Evolutionary conservation across 441 rosid genomes (phyloP).

Genomic region (Erysimum cheiri): DNA sequence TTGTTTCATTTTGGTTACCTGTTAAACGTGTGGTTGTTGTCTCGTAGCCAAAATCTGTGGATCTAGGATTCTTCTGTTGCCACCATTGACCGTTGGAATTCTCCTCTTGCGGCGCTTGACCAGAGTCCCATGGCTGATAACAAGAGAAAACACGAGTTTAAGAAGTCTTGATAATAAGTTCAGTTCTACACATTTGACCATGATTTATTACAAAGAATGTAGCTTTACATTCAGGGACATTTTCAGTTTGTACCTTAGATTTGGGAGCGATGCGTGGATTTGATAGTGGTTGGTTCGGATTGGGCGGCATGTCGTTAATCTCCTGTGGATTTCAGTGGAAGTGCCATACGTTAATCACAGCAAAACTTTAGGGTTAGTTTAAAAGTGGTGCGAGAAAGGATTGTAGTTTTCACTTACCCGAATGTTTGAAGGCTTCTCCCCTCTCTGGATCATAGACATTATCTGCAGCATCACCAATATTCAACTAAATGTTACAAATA

Average conservation of each 20-base stretch:
- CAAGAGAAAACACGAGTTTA: conserved; percentile 17
- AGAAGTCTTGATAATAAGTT: background rate
- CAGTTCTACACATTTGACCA: conserved; percentile 13
- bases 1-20: conserved; percentile 47
- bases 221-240: background rate
- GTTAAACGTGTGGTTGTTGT: conserved; percentile 46
- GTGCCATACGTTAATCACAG: conserved; percentile 1
- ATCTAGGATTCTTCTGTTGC: conserved; percentile 71
- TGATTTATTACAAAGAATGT: background rate
- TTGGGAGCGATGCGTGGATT: conserved; percentile 77
- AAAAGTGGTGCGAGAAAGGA: conserved; percentile 27
- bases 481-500: conserved; percentile 4
- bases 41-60: conserved; percentile 66
- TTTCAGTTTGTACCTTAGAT: conserved; percentile 61
- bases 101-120: conserved; percentile 54
- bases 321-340: conserved; percentile 56
- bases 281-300: conserved; percentile 78
- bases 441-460: conserved; percentile 93
- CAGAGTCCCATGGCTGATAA: conserved; percentile 80
- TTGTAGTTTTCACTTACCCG: conserved; percentile 52
- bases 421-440: conserved; percentile 92
- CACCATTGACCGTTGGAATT: conserved; percentile 64
- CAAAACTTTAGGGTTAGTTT: background rate
- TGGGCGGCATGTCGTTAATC: conserved; percentile 87
- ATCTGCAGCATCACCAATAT: conserved; percentile 58